A percentile compares a stretch with the other conserved stretches of the same genome.
Conservation (phyloP, 78 protist species). For the slime mould (Dictyostelium discoideum) region dicty_2.7 NC_007089.4:746001-746500, state of each 20-base stretch:
- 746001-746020: too few species aligned
- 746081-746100: neutral
- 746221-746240: conserved; percentile 57
- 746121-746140: neutral
- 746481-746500: conserved; percentile 66
- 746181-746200: conserved; percentile 9
- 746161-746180: neutral
- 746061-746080: too few species aligned
- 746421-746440: conserved; percentile 5
- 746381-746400: conserved; percentile 56
- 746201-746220: conserved; percentile 44
- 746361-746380: conserved; percentile 30
- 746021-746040: too few species aligned
- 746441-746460: conserved; percentile 10
- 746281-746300: neutral
- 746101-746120: conserved; percentile 20
- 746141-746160: neutral
- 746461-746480: conserved; percentile 44
- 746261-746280: neutral
- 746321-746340: too few species aligned
- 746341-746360: neutral
- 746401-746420: conserved; percentile 11
- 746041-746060: too few species aligned
- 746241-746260: neutral
- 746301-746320: too few species aligned